Evolutionary conservation across 2,329 filamentous ascomycete genomes (phyloP).

Genomic region (Diaporthe batatas): DNA sequence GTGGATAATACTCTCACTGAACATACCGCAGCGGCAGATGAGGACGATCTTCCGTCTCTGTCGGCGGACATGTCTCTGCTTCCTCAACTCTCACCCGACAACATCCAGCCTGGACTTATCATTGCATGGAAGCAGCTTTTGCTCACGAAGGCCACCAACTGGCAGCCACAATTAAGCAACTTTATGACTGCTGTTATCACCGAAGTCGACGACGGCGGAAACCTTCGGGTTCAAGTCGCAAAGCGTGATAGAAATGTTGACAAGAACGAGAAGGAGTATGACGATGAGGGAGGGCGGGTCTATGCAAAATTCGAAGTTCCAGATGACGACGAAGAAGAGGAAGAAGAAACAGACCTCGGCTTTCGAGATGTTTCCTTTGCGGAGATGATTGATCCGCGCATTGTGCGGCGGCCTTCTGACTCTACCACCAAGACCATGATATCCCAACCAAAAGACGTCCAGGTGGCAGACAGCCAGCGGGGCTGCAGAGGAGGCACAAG

Average conservation of each 20-base stretch:
- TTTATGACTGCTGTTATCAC: constrained; percentile 75
- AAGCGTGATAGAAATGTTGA: constrained; percentile 73
- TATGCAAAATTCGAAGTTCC: constrained; percentile 86
- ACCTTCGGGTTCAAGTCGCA: constrained; percentile 75
- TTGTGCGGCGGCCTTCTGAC: constrained; percentile 64
- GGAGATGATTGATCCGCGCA: constrained; percentile 76
- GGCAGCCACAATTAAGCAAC: constrained; percentile 73
- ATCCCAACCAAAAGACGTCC: constrained; percentile 7
- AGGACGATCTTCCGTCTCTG: constrained; percentile 73
- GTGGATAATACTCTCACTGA: constrained; percentile 47
- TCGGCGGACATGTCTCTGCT: constrained; percentile 70
- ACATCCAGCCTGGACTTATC: constrained; percentile 70
- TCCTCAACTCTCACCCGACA: constrained; percentile 60
- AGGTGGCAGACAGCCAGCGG: constrained; percentile 39
- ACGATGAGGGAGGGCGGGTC: constrained; percentile 76
- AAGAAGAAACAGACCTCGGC: constrained; percentile 71
- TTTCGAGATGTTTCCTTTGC: constrained; percentile 69
- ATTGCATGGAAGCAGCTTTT: constrained; percentile 77
- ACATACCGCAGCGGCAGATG: constrained; percentile 48
- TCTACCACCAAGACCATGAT: constrained; percentile 1
- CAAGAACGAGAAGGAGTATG: constrained; percentile 69
- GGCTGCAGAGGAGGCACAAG: not conserved
- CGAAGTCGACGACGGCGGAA: constrained; percentile 64
- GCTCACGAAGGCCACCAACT: constrained; percentile 72
- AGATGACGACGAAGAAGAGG: constrained; percentile 67